A percentile compares a stretch with the other conserved stretches of the same genome.
Conservation (phyloP, 805 yeast species). For the Jamesozyma spencerorum region DNA sequence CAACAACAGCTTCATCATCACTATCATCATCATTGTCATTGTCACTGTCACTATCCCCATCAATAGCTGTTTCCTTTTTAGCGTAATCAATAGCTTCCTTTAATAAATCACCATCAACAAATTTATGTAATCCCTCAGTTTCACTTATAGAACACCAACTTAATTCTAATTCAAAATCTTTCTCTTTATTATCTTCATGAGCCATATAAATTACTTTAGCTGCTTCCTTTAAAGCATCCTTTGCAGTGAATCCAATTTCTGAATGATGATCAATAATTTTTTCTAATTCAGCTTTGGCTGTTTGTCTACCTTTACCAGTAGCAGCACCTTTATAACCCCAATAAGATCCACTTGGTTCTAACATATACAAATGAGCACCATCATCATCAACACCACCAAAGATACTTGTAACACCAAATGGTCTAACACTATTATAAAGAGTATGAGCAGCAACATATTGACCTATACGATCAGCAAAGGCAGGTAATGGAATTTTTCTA, state of each 20-base stretch:
- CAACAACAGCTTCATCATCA: conserved; percentile 16
- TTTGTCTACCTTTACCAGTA: conserved; percentile 95
- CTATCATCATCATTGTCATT: conserved; percentile 15
- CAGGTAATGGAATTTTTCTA: conserved; percentile 67
- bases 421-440: conserved; percentile 92
- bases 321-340: conserved; percentile 99
- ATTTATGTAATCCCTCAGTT: conserved; percentile 71
- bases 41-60: conserved; percentile 20
- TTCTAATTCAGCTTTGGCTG: conserved; percentile 95
- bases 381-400: conserved; percentile 88
- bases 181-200: conserved; percentile 96
- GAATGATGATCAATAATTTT: conserved; percentile 43
- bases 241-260: conserved; percentile 48
- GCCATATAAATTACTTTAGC: conserved; percentile 89
- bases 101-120: conserved; percentile 69
- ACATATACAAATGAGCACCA: conserved; percentile 90
- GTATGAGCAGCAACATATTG: conserved; percentile 92
- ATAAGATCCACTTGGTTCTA: conserved; percentile 92
- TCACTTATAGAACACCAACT: conserved; percentile 76
- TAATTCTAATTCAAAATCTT: conserved; percentile 90
- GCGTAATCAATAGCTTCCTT: conserved; percentile 81
- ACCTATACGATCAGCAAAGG: conserved; percentile 79
- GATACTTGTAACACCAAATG: conserved; percentile 89
- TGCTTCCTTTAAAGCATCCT: conserved; percentile 85
- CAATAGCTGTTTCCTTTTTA: conserved; percentile 52